A percentile compares a stretch with the other conserved stretches of the same genome.
Evolutionary conservation across 2,329 filamentous ascomycete species (phyloP).

Genomic region (Diaporthe sp.): DNA sequence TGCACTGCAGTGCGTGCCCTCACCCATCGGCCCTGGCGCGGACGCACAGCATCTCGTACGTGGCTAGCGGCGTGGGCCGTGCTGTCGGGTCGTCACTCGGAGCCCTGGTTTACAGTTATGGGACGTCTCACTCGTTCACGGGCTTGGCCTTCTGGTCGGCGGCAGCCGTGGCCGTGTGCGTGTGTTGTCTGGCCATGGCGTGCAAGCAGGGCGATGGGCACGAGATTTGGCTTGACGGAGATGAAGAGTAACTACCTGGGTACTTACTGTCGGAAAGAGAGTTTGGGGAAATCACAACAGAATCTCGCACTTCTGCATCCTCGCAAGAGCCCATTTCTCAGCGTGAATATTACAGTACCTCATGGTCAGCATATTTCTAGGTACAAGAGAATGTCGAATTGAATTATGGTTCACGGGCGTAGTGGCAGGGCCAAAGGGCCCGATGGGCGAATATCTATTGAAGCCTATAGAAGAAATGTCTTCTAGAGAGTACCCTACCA

Average conservation of each 20-base stretch:
- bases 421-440: background rate
- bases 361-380: background rate
- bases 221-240: slow-evolving; percentile 20
- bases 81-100: slow-evolving; percentile 10
- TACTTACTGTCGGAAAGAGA: background rate
- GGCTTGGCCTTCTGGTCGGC: slow-evolving; percentile 24
- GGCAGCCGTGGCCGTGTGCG: slow-evolving; percentile 2
- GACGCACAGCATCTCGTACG: slow-evolving; percentile 22
- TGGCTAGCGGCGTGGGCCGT: background rate
- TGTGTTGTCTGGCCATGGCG: slow-evolving; percentile 2
- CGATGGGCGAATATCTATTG: background rate
- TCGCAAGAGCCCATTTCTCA: background rate
- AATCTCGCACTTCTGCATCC: background rate
- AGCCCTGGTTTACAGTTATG: slow-evolving; percentile 23
- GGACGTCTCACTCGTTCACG: slow-evolving; percentile 20
- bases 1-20: background rate
- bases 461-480: background rate
- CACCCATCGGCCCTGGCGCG: slow-evolving; percentile 23
- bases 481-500: background rate
- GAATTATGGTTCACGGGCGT: background rate
- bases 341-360: background rate
- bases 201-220: slow-evolving; percentile 19
- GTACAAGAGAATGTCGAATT: background rate
- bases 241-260: slow-evolving; percentile 6
- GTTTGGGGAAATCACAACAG: background rate